phyloP scores from a whole-genome alignment of 2,329 filamentous ascomycete genomes.

The Aaosphaeria pasadenensis region DNA sequence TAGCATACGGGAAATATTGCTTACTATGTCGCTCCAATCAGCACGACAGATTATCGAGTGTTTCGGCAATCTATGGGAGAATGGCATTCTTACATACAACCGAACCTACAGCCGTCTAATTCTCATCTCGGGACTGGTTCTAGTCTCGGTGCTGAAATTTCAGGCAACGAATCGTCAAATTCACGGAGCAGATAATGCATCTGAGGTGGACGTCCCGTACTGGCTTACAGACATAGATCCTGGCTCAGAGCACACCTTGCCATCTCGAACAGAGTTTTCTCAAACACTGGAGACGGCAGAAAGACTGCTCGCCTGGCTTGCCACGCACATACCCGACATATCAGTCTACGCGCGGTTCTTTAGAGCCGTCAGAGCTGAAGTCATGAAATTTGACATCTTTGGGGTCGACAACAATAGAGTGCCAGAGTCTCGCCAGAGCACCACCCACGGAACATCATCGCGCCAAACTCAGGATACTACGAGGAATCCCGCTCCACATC shows the following conservation, averaged over 20 bases:
- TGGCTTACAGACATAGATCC: too few species aligned
- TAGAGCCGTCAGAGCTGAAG: too few species aligned
- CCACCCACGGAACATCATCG: too few species aligned
- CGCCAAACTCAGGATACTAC: too few species aligned
- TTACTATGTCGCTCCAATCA: slow-evolving; percentile 26
- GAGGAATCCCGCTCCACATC: too few species aligned
- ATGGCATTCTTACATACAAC: slow-evolving; percentile 41
- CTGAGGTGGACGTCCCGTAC: slow-evolving; percentile 5
- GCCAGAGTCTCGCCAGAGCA: too few species aligned
- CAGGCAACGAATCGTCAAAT: slow-evolving; percentile 16
- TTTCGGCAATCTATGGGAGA: slow-evolving; percentile 38
- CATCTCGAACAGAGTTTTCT: slow-evolving; percentile 21
- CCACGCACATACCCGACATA: too few species aligned
- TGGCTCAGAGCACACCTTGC: slow-evolving; percentile 11
- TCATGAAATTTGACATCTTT: too few species aligned
- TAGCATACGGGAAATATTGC: slow-evolving; percentile 3
- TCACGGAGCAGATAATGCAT: neutral
- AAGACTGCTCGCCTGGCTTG: neutral
- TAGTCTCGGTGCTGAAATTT: slow-evolving; percentile 17
- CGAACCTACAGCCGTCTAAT: slow-evolving; percentile 50
- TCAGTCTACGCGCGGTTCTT: neutral
- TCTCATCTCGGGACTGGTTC: slow-evolving; percentile 42
- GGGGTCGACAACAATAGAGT: too few species aligned
- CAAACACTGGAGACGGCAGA: slow-evolving; percentile 21
- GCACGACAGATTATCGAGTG: slow-evolving; percentile 38